These are phyloP conservation scores for Hypsizygus marmoreus DNA, from an alignment of 768 basidiomycete species.

Conservation along the genomic window DNA sequence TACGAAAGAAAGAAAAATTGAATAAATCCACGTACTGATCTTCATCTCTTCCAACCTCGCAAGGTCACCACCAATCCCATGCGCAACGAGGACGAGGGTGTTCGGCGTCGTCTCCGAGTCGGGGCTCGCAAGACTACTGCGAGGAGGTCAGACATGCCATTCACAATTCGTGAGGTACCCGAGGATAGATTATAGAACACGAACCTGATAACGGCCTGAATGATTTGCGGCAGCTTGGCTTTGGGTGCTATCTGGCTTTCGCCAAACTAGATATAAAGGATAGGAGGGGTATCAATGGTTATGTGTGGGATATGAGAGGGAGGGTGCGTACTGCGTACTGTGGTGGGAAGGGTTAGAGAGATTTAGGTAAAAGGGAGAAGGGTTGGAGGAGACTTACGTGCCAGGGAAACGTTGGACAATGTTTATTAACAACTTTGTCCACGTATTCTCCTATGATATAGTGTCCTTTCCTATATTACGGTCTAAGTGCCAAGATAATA, in stretches of 20 bases:
- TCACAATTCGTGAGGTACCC: constrained; percentile 2
- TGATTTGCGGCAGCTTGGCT: constrained; percentile 66
- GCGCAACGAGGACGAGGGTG: constrained; percentile 70
- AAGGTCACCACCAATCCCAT: constrained; percentile 56
- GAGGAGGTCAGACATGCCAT: neutral
- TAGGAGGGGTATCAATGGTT: constrained; percentile 14
- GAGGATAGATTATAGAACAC: constrained; percentile 9
- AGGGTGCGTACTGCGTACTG: constrained; percentile 64
- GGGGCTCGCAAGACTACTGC: constrained; percentile 72
- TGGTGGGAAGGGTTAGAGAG: neutral
- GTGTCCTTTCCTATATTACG: constrained; percentile 60
- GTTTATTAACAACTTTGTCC: constrained; percentile 64
- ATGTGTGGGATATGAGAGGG: constrained; percentile 3
- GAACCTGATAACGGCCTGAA: constrained; percentile 75
- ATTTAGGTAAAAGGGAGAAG: constrained; percentile 17
- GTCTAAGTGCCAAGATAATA: constrained; percentile 14
- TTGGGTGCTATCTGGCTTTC: constrained; percentile 73
- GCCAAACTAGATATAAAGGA: constrained; percentile 78
- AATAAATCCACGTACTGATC: constrained; percentile 57
- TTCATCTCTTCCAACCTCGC: constrained; percentile 74
- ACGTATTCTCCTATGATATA: constrained; percentile 72
- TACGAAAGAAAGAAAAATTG: constrained; percentile 1
- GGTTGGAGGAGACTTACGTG: constrained; percentile 49
- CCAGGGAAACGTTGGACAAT: constrained; percentile 68
- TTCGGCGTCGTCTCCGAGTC: constrained; percentile 76